These are phyloP conservation scores for Penicillium italicum DNA, from an alignment of 2,329 filamentous ascomycete genomes.

Conservation along the genomic window DNA sequence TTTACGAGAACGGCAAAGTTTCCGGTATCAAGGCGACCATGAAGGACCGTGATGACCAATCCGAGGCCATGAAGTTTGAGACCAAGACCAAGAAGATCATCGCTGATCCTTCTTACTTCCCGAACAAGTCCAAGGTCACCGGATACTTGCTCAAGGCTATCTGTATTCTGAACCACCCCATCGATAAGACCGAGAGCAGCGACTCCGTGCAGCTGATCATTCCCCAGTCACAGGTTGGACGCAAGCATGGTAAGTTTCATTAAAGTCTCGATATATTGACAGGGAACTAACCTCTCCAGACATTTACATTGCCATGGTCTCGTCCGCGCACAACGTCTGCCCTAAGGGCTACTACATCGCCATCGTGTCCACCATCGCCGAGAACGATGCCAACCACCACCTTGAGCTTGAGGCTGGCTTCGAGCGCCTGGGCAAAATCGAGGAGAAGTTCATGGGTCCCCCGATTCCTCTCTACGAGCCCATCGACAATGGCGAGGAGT, in stretches of 20 bases:
- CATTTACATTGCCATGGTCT: conserved; percentile 95
- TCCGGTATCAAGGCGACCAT: conserved; percentile 96
- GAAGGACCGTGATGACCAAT: conserved; percentile 74
- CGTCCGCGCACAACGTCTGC: conserved; percentile 94
- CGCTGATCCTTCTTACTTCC: conserved; percentile 95
- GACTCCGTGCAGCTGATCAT: conserved; percentile 96
- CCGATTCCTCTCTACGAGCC: conserved; percentile 95
- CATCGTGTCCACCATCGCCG: conserved; percentile 96
- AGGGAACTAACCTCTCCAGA: conserved; percentile 51
- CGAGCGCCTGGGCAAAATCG: conserved; percentile 85
- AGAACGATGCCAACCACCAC: conserved; percentile 88
- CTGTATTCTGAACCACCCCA: conserved; percentile 93
- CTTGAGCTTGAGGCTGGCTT: conserved; percentile 89
- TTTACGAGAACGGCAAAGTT: conserved; percentile 80
- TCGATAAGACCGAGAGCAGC: conserved; percentile 80
- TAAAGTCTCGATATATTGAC: not conserved
- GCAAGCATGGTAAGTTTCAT: conserved; percentile 77
- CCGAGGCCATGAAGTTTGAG: conserved; percentile 79
- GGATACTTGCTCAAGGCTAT: conserved; percentile 94
- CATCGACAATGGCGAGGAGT: conserved; percentile 71
- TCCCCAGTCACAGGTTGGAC: conserved; percentile 92
- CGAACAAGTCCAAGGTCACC: conserved; percentile 77
- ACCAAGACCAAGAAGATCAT: conserved; percentile 96
- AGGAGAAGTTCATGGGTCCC: conserved; percentile 94
- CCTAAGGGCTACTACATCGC: conserved; percentile 99